Conservation (phyloP, 495 filamentous ascomycete genomes). For the Cairneyella variabilis region DNA sequence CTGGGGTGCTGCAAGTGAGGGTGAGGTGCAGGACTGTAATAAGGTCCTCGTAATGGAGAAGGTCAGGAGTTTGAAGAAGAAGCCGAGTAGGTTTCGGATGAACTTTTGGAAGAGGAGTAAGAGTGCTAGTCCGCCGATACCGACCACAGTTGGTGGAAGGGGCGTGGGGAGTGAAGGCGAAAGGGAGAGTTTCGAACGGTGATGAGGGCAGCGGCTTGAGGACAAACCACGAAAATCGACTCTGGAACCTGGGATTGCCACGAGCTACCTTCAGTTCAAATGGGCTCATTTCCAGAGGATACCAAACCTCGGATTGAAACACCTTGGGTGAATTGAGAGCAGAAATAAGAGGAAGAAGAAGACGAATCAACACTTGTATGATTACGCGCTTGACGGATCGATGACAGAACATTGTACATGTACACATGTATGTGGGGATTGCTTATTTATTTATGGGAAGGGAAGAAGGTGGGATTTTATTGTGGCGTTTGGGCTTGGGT, state of each 20-base stretch:
- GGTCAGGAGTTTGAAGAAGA: constrained; percentile 20
- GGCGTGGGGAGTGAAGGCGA: neutral
- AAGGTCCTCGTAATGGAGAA: constrained; percentile 16
- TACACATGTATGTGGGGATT: neutral
- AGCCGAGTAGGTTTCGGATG: constrained; percentile 28
- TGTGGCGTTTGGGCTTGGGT: too few relatives aligned
- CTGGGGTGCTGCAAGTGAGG: neutral
- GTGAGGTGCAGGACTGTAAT: neutral
- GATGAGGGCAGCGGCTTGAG: neutral
- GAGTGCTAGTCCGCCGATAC: constrained; percentile 23
- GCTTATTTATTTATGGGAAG: neutral
- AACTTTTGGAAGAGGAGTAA: constrained; percentile 27
- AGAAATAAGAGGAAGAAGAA: too few relatives aligned
- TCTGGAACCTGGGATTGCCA: too few relatives aligned
- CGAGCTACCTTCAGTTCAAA: too few relatives aligned
- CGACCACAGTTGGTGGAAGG: neutral
- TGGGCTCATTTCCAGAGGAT: too few relatives aligned
- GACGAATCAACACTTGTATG: neutral
- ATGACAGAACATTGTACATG: neutral
- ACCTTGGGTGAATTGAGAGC: too few relatives aligned
- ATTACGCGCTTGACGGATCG: neutral
- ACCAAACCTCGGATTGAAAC: too few relatives aligned
- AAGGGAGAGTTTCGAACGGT: neutral
- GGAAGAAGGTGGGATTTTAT: neutral
- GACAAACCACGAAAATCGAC: neutral